Percentiles rank a stretch among this genome's conserved stretches.
phyloP scores from a whole-genome alignment of 2,329 filamentous ascomycete genomes.

The Fusarium foetens region DNA sequence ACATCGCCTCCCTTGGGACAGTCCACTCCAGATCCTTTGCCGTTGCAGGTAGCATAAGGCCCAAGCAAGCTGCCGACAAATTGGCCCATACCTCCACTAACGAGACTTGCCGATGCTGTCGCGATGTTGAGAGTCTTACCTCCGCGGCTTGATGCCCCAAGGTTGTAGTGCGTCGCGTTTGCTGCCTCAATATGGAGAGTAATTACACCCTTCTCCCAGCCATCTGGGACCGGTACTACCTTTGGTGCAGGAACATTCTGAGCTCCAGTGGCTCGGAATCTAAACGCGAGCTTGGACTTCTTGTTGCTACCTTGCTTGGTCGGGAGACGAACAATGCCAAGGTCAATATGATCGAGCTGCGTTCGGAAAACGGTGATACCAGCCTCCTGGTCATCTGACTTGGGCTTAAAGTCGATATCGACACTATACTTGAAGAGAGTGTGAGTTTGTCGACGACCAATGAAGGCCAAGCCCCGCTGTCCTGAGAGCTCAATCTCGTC shows the following conservation, averaged over 20 bases:
- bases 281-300: constrained; percentile 2
- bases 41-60: constrained; percentile 32
- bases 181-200: constrained; percentile 4
- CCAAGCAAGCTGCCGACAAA: constrained; percentile 29
- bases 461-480: constrained; percentile 18
- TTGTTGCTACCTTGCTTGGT: neutral
- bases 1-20: constrained; percentile 16
- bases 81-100: constrained; percentile 10
- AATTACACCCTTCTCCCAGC: constrained; percentile 8
- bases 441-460: constrained; percentile 22
- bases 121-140: neutral
- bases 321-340: constrained; percentile 4
- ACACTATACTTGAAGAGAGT: constrained; percentile 23
- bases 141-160: constrained; percentile 1
- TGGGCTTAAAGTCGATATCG: constrained; percentile 13
- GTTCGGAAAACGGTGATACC: constrained; percentile 26
- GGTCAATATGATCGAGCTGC: constrained; percentile 31
- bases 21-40: constrained; percentile 1
- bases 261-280: constrained; percentile 14
- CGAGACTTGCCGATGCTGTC: constrained; percentile 10
- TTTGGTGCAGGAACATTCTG: neutral
- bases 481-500: constrained; percentile 17
- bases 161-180: constrained; percentile 22
- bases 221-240: constrained; percentile 6
- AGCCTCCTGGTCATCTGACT: constrained; percentile 4